Base-by-base conservation (phyloP, 2,329 filamentous ascomycete genomes). In the Fusarium sulawesiense region DNA sequence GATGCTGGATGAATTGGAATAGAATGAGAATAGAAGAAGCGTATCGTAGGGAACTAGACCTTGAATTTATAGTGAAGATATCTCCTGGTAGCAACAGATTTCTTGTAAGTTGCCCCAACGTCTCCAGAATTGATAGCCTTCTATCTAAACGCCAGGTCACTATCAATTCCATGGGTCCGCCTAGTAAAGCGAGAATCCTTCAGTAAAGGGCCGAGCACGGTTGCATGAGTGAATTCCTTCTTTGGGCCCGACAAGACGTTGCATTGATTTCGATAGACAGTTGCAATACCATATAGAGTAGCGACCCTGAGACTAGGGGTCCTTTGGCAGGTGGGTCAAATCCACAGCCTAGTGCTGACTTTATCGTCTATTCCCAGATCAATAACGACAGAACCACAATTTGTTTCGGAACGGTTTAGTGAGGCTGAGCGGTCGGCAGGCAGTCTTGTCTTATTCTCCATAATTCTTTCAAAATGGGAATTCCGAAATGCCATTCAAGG, bases 41-140 rank as follows among this genome's bases (percentile, higher is more conserved):
- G 3, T 32, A 14, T 47, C 0, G 4, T 40, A 1, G 0, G 27
- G 41, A 12, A 60, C 34, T 3, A 2, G 3, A 6, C 14, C 13
- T 7, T 4, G 6, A 29, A 11, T 48, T 60, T 60, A 57, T 60
- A 60, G 25, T 47, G 3, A 27, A 46, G 27, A 16, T 34, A 7
- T 34, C 2, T 37, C 4, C 3, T 11, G 1, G 21, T 21, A 21
- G 8, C 5, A 1, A 27, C 10, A 6, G 2, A 7, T 6, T 16
- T 27, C 41, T 42, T 32, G 6, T 14, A 12, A 9, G 3, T 11
- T 18, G 6, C 1, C 14, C 18, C 3, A 23, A 57, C 1, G 16
- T n/a, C 34, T 23, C 6, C 4, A 29, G 10, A 21, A 42, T 23
- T 12, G 3, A 6, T 42, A 23, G 7, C 1, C 14, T 40, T 42